Conservation (phyloP, 768 basidiomycete genomes). For the Mycena metata region DNA sequence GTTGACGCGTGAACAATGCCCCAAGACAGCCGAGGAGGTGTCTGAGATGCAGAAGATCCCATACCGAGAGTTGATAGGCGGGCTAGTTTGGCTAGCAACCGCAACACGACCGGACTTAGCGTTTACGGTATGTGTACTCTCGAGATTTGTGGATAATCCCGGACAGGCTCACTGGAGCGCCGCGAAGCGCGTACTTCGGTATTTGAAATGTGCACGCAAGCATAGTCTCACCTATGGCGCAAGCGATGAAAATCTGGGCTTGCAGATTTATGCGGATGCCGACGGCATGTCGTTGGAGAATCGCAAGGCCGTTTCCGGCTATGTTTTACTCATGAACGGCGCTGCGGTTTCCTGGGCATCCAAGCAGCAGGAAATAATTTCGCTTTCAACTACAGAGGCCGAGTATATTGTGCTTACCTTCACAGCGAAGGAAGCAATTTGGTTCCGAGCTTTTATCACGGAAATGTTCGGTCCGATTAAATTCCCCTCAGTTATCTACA, state of each 20-base stretch:
- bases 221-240: background rate
- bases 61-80: constrained; percentile 12
- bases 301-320: constrained; percentile 16
- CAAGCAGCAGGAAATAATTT: background rate
- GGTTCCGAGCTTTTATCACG: constrained; percentile 3
- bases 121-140: background rate
- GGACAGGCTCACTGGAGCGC: constrained; percentile 11
- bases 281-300: constrained; percentile 19
- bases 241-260: background rate
- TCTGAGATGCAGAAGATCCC: constrained; percentile 18
- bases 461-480: background rate
- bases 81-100: constrained; percentile 10
- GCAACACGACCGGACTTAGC: constrained; percentile 5
- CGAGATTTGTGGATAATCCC: constrained; percentile 3
- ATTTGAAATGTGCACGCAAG: constrained; percentile 2
- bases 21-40: constrained; percentile 4
- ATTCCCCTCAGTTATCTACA: constrained; percentile 11
- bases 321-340: constrained; percentile 4
- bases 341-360: constrained; percentile 3
- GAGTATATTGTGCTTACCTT: constrained; percentile 13
- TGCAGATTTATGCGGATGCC: constrained; percentile 9
- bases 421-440: background rate
- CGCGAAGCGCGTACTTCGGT: constrained; percentile 3
- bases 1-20: constrained; percentile 18
- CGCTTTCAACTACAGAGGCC: constrained; percentile 8